Evolutionary conservation across 495 filamentous ascomycete species (phyloP).

Genomic region (Neurospora sp.): DNA sequence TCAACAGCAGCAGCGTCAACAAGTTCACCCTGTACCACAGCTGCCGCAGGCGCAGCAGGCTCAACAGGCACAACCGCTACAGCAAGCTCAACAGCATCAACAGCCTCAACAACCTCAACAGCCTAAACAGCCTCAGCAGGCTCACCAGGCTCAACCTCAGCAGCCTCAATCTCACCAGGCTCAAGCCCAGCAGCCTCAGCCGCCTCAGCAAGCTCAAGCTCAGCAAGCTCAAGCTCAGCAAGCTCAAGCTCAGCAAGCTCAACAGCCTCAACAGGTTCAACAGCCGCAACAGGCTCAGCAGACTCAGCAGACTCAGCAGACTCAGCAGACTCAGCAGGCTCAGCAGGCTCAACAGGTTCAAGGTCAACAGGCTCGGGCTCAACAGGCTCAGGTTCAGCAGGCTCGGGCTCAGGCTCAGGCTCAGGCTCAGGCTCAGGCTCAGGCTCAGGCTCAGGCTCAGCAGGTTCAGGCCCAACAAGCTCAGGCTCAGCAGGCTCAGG

Average conservation of each 20-base stretch:
- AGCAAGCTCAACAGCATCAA: background rate
- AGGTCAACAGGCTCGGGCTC: background rate
- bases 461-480: background rate
- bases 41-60: background rate
- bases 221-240: background rate
- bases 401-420: constrained; percentile 9
- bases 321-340: background rate
- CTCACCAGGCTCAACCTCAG: background rate
- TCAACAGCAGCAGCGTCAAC: constrained; percentile 8
- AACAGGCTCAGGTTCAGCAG: background rate
- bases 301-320: background rate
- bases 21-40: constrained; percentile 1
- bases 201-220: background rate
- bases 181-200: background rate
- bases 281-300: background rate
- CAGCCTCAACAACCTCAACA: background rate
- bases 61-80: background rate
- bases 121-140: background rate
- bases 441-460: constrained; percentile 9
- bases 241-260: background rate
- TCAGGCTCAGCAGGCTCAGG: background rate
- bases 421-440: background rate
- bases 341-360: background rate
- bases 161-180: constrained; percentile 2
- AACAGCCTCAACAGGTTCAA: background rate